These are phyloP conservation scores for Pezicula neosporulosa DNA, from an alignment of 2,329 filamentous ascomycete species.

Conservation along the genomic window DNA sequence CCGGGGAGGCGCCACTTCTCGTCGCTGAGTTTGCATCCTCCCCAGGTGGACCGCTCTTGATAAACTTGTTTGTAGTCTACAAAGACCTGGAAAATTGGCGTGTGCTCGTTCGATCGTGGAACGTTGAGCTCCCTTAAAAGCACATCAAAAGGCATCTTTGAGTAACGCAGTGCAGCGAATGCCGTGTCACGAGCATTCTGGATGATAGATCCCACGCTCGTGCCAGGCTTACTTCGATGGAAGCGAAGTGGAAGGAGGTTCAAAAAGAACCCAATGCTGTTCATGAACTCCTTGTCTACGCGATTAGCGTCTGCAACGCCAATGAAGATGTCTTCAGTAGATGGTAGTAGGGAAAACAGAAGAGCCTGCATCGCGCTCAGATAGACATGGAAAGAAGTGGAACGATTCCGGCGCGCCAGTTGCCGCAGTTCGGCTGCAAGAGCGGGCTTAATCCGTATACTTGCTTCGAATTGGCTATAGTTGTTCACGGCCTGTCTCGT, in stretches of 20 bases:
- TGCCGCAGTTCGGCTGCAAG: slow-evolving; percentile 22
- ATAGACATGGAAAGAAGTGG: slow-evolving; percentile 42
- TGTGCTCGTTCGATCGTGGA: too few relatives aligned
- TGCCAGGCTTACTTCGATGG: too few relatives aligned
- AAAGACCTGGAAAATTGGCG: too few relatives aligned
- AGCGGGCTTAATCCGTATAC: slow-evolving; percentile 11
- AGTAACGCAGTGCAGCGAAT: too few relatives aligned
- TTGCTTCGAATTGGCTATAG: slow-evolving; percentile 14
- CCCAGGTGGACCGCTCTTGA: too few relatives aligned
- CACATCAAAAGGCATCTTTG: too few relatives aligned
- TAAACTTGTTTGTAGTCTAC: too few relatives aligned
- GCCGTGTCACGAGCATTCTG: too few relatives aligned
- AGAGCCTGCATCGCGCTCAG: slow-evolving; percentile 32
- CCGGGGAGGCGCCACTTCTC: too few relatives aligned
- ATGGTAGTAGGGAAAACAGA: slow-evolving; percentile 9
- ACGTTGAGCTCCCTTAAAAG: too few relatives aligned
- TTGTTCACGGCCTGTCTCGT: not conserved
- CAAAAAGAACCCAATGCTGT: slow-evolving; percentile 36
- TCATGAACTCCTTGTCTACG: slow-evolving; percentile 24
- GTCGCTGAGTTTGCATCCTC: too few relatives aligned
- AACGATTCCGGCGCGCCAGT: slow-evolving; percentile 17
- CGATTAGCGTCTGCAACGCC: slow-evolving; percentile 44
- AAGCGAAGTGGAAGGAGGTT: not conserved
- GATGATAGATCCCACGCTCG: too few relatives aligned
- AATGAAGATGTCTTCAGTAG: slow-evolving; percentile 29